These are phyloP conservation scores for Saccharomycopsis selenospora DNA, from an alignment of 805 yeast genomes.

Conservation along the genomic window DNA sequence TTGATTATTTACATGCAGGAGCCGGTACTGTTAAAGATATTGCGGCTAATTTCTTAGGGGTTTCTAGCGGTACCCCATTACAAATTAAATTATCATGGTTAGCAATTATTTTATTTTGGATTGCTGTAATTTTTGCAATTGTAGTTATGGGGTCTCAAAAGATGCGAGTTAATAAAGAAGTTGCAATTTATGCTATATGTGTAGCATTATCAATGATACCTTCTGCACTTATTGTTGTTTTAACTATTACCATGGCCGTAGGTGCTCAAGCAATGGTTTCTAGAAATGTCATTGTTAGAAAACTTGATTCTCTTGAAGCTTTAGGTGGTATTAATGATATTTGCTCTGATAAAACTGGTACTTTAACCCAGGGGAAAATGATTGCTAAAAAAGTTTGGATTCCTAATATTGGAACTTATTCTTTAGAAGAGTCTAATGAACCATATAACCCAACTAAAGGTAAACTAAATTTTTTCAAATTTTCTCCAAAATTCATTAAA, in stretches of 20 bases:
- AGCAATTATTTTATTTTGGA: constrained; percentile 60
- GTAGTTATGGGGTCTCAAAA: constrained; percentile 82
- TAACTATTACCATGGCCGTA: constrained; percentile 81
- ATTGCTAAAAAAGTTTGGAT: constrained; percentile 63
- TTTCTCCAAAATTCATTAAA: constrained; percentile 32
- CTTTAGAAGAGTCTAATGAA: constrained; percentile 47
- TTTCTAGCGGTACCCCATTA: constrained; percentile 74
- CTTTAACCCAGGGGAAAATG: constrained; percentile 77
- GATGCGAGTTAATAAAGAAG: constrained; percentile 66
- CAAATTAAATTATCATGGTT: constrained; percentile 69
- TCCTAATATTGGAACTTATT: constrained; percentile 52
- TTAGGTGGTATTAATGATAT: constrained; percentile 73
- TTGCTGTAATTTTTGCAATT: constrained; percentile 82
- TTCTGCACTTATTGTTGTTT: constrained; percentile 68
- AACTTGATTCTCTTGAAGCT: constrained; percentile 70
- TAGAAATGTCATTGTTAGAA: constrained; percentile 66
- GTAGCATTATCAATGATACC: constrained; percentile 76
- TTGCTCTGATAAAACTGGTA: constrained; percentile 80
- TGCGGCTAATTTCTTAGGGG: constrained; percentile 65
- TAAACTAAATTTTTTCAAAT: constrained; percentile 26
- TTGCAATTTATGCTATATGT: constrained; percentile 84
- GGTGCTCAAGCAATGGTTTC: constrained; percentile 67
- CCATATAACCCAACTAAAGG: constrained; percentile 63
- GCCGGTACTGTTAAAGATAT: constrained; percentile 44
- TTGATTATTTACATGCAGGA: constrained; percentile 42